Evolutionary conservation across 2,329 filamentous ascomycete species (phyloP).

Genomic region (Lasiodiplodia hormozganensis): DNA sequence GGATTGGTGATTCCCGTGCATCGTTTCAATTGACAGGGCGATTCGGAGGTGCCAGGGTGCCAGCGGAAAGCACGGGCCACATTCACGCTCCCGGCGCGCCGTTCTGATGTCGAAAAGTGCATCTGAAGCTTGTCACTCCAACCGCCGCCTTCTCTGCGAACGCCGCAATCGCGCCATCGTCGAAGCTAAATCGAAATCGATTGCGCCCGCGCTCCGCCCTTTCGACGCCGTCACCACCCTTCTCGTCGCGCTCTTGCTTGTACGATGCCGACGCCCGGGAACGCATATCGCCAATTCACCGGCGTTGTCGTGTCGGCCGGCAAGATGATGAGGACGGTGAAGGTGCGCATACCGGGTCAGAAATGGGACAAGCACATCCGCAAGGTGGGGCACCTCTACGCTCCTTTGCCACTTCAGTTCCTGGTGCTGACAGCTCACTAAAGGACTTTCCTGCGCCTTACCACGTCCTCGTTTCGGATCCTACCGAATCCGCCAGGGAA

Average conservation of each 20-base stretch:
- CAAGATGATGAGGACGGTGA: constrained; percentile 79
- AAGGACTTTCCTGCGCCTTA: constrained; percentile 70
- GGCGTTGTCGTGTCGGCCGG: constrained; percentile 81
- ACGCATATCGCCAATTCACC: constrained; percentile 38
- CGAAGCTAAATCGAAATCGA: neutral
- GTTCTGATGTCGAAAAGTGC: constrained; percentile 20
- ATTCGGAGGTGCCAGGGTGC: neutral
- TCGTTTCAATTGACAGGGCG: neutral
- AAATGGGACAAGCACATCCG: constrained; percentile 75
- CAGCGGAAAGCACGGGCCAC: constrained; percentile 8
- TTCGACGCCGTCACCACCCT: neutral
- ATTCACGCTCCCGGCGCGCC: neutral
- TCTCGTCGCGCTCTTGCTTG: neutral
- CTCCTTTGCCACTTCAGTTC: constrained; percentile 6
- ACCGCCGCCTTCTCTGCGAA: neutral
- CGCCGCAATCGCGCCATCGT: neutral
- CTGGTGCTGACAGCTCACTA: neutral
- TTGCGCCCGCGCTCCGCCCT: neutral
- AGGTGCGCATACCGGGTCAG: constrained; percentile 74
- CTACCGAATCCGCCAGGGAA: constrained; percentile 72
- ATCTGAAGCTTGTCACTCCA: neutral
- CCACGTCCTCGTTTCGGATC: constrained; percentile 79
- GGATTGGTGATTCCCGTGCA: neutral
- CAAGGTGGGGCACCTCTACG: constrained; percentile 62
- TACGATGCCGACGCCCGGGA: constrained; percentile 22